Evolutionary conservation across 352 stramenopile species (phyloP).

Genomic region (Blastocystis sp.): DNA sequence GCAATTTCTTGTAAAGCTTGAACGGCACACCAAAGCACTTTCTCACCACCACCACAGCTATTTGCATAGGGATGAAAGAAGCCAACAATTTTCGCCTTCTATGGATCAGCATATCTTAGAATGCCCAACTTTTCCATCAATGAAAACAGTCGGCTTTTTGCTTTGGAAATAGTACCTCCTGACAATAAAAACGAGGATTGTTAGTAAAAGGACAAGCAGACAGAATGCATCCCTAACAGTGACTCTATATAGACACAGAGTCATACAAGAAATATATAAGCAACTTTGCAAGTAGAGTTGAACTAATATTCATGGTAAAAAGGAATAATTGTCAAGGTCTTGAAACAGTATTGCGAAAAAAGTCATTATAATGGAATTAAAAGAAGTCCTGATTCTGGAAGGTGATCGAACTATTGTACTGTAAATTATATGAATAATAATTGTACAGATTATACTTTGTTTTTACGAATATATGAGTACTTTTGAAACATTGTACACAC

Average conservation of each 20-base stretch:
- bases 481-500: too few relatives aligned
- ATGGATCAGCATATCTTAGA: neutral
- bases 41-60: constrained; percentile 89
- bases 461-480: too few relatives aligned
- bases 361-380: too few relatives aligned
- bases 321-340: too few relatives aligned
- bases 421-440: too few relatives aligned
- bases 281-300: neutral
- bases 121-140: constrained; percentile 36
- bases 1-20: constrained; percentile 73
- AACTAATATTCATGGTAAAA: neutral
- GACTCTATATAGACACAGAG: neutral
- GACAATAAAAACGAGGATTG: constrained; percentile 3
- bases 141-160: neutral
- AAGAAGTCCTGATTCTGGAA: too few relatives aligned
- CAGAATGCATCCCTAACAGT: neutral
- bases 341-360: too few relatives aligned
- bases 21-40: constrained; percentile 92
- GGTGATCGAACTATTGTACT: too few relatives aligned
- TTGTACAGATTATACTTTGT: too few relatives aligned
- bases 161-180: neutral
- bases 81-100: constrained; percentile 68
- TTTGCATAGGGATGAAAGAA: constrained; percentile 91
- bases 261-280: neutral
- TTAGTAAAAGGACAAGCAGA: neutral